Base-by-base conservation (phyloP, 2,329 filamentous ascomycete species). In the Harringtonia lauricola region DNA sequence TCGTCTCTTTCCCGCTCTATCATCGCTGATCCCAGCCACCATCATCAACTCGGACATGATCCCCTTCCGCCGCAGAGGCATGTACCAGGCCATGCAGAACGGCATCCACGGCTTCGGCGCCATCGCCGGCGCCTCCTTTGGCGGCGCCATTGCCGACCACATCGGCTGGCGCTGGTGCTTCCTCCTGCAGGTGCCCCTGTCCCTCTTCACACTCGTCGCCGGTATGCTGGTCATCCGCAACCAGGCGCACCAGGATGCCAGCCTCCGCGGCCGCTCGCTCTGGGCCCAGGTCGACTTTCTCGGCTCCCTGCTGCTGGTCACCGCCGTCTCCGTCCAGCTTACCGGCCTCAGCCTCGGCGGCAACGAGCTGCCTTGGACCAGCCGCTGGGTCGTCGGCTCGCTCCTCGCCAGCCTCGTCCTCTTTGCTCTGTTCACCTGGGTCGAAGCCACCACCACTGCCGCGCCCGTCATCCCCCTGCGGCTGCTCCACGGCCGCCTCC, bases 41-140 rank as follows among this genome's bases (percentile, higher is more conserved):
- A 84, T 88, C 40, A 60, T 88, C 40, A 59, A 88, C 51, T 82
- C 76, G 49, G 84, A 89, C 57, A 69, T 86, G 17, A 74, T 89
- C 4, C 72, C 81, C 0, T 63, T 88, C 33, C 68, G 81, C 17
- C 75, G 86, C 42, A 67, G 83, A 44, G 84, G 83, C 2, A 67
- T 81, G 10, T 89, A 81, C 79, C 84, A 88, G 58, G 83, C 83
- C 2, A 67, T 68, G 47, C 68, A 86, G 54, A 89, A 88, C 57
- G 72, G 88, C 49, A 70, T 87, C 39, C 87, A 74, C 53, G 81
- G 81, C 0, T 62, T 68, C 17, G 85, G 83, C n/a, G 73, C 81
- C 4, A 75, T 77, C 6, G 68, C 71, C 6, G 85, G 85, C 3
- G 83, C 79, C 5, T 82, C 84, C 0, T 51, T 90, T 0, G 85